phyloP scores from a whole-genome alignment of 305 asterid genomes.

The Striga hermonthica region DNA sequence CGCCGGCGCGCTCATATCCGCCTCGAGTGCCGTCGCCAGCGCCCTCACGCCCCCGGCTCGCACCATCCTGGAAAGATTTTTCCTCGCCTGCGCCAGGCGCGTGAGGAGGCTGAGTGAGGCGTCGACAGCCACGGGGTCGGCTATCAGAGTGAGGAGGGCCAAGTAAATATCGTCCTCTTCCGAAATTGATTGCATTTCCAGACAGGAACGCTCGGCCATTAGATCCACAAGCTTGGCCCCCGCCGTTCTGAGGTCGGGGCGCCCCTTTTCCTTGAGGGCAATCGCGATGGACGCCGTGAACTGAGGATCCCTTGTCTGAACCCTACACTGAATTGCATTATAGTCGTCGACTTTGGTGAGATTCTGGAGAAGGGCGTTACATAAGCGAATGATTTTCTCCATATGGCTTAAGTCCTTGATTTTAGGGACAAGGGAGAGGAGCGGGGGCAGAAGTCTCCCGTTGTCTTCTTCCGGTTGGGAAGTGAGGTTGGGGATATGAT shows the following conservation, averaged over 20 bases:
- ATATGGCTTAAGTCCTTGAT: slow-evolving; percentile 6
- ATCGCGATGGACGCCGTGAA: slow-evolving; percentile 30
- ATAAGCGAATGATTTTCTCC: slow-evolving; percentile 42
- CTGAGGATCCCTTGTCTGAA: slow-evolving; percentile 23
- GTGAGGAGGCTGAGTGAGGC: slow-evolving; percentile 43
- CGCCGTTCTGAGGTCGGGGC: slow-evolving; percentile 38
- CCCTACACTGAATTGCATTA: slow-evolving; percentile 13
- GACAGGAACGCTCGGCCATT: slow-evolving; percentile 15
- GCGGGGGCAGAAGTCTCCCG: slow-evolving; percentile 36
- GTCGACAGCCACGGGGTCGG: slow-evolving; percentile 38
- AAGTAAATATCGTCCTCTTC: slow-evolving; percentile 42
- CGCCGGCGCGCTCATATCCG: slow-evolving; percentile 37
- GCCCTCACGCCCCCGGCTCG: slow-evolving; percentile 49
- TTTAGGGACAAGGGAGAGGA: slow-evolving; percentile 31
- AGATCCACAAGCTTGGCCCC: slow-evolving; percentile 42
- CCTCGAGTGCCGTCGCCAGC: slow-evolving; percentile 44
- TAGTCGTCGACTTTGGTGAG: slow-evolving; percentile 17
- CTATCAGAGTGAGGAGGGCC: slow-evolving; percentile 42
- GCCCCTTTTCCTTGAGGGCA: slow-evolving; percentile 38
- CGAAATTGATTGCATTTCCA: slow-evolving; percentile 31
- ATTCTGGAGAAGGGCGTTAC: slow-evolving; percentile 34
- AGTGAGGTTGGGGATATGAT: slow-evolving; percentile 33
- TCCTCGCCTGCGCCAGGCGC: slow-evolving; percentile 37
- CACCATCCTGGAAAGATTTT: slow-evolving; percentile 43
- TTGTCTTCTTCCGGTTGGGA: slow-evolving; percentile 36